phyloP scores from a whole-genome alignment of 2,329 filamentous ascomycete genomes.

The Tolypocladium capitatum region DNA sequence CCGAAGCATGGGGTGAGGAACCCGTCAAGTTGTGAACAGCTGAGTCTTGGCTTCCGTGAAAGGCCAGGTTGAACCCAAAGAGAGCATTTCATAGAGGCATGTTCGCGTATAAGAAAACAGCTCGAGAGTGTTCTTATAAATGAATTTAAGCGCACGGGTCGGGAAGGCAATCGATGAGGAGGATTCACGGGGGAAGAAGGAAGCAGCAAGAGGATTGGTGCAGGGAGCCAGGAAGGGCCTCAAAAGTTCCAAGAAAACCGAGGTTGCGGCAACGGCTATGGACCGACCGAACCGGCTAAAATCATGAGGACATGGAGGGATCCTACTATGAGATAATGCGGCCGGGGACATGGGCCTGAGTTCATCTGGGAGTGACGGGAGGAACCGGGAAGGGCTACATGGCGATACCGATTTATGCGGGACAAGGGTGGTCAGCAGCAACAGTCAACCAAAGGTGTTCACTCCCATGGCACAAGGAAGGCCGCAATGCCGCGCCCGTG shows the following conservation, averaged over 20 bases:
- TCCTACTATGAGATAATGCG: background rate
- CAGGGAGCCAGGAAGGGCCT: no score
- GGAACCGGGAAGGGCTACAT: background rate
- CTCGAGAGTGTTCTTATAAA: background rate
- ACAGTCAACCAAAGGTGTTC: background rate
- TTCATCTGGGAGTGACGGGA: background rate
- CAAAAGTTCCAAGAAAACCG: no score
- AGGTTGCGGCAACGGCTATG: background rate
- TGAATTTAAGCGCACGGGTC: background rate
- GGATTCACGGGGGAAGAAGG: background rate
- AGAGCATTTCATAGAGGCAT: background rate
- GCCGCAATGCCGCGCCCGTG: background rate
- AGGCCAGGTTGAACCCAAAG: background rate
- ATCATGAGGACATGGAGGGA: background rate
- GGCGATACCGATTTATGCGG: no score
- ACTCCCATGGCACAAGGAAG: slow-evolving; percentile 2
- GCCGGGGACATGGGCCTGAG: background rate
- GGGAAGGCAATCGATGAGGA: background rate
- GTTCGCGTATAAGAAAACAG: background rate
- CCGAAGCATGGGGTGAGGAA: no score
- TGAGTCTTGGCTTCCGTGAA: background rate
- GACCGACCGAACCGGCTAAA: no score
- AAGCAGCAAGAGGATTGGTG: no score
- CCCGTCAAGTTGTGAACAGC: background rate
- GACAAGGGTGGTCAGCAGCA: slow-evolving; percentile 1